Conservation (phyloP, 805 yeast genomes). For the Yarrowia keelungensis region DNA sequence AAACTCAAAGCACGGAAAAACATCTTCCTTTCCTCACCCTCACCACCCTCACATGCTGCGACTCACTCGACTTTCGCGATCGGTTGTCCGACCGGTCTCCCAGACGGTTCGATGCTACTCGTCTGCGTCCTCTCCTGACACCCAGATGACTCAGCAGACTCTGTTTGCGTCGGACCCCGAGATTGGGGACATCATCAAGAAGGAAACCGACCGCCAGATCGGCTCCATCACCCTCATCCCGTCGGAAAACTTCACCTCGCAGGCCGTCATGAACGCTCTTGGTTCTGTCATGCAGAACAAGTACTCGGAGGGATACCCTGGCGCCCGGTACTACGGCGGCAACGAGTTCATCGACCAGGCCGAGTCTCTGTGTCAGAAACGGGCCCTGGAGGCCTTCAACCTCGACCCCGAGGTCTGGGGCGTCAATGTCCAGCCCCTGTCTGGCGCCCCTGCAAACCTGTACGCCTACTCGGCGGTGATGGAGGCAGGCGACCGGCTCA, state of each 20-base stretch:
- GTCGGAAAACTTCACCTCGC: slow-evolving; percentile 94
- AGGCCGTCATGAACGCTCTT: slow-evolving; percentile 89
- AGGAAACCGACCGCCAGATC: slow-evolving; percentile 85
- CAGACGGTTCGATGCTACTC: neutral
- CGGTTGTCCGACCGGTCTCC: neutral
- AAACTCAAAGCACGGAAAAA: neutral
- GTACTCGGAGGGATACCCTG: slow-evolving; percentile 98
- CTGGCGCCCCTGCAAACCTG: slow-evolving; percentile 97
- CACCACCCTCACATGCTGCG: slow-evolving; percentile 11
- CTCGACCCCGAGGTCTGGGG: slow-evolving; percentile 90
- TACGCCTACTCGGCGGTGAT: slow-evolving; percentile 88
- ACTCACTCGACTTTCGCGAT: slow-evolving; percentile 9
- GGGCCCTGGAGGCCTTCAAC: slow-evolving; percentile 86
- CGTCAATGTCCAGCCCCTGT: slow-evolving; percentile 92
- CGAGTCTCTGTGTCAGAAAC: slow-evolving; percentile 85
- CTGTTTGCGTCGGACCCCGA: slow-evolving; percentile 52
- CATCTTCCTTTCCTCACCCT: too few species aligned
- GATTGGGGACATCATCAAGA: slow-evolving; percentile 75
- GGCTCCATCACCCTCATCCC: slow-evolving; percentile 93
- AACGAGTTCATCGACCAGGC: slow-evolving; percentile 92
- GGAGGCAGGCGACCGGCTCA: slow-evolving; percentile 88
- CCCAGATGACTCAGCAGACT: slow-evolving; percentile 24
- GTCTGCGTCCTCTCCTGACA: slow-evolving; percentile 11
- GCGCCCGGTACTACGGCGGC: slow-evolving; percentile 98
- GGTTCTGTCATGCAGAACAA: slow-evolving; percentile 98